phyloP scores from a whole-genome alignment of 257 asterid species.

The Paraleonurus japonicus region DNA sequence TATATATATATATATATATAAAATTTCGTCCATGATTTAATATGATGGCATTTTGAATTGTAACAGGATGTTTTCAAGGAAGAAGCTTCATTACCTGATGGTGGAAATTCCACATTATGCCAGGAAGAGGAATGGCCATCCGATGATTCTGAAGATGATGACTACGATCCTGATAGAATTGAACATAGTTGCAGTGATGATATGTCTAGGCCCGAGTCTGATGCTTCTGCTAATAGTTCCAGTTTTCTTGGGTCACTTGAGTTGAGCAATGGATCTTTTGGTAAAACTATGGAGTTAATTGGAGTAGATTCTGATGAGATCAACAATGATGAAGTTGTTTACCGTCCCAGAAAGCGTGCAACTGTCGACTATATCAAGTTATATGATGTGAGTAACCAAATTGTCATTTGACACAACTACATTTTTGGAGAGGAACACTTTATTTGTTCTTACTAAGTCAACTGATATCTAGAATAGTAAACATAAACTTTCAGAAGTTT shows the following conservation, averaged over 20 bases:
- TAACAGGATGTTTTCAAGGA: constrained; percentile 85
- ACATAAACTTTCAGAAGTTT: not conserved
- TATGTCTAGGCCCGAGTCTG: constrained; percentile 46
- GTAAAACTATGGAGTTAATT: constrained; percentile 36
- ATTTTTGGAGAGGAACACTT: not conserved
- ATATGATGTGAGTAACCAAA: constrained; percentile 66
- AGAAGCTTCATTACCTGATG: constrained; percentile 82
- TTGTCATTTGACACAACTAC: constrained; percentile 1
- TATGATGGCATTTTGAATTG: constrained; percentile 22
- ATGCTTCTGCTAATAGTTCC: constrained; percentile 57
- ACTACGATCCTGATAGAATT: constrained; percentile 77
- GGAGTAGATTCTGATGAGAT: constrained; percentile 62
- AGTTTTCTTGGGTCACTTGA: constrained; percentile 73
- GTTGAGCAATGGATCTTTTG: constrained; percentile 37
- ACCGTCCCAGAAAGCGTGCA: constrained; percentile 69
- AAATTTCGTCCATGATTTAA: constrained; percentile 18
- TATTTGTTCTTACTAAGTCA: constrained; percentile 6
- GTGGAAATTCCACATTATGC: constrained; percentile 47
- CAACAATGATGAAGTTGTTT: constrained; percentile 50
- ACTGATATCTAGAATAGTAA: not conserved
- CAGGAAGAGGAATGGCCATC: constrained; percentile 91
- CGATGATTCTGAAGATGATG: constrained; percentile 93
- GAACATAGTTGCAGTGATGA: constrained; percentile 45
- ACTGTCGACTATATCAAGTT: constrained; percentile 79
- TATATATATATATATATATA: not conserved